Base-by-base conservation (phyloP, 495 filamentous ascomycete genomes). In the Xylaria venustula region DNA sequence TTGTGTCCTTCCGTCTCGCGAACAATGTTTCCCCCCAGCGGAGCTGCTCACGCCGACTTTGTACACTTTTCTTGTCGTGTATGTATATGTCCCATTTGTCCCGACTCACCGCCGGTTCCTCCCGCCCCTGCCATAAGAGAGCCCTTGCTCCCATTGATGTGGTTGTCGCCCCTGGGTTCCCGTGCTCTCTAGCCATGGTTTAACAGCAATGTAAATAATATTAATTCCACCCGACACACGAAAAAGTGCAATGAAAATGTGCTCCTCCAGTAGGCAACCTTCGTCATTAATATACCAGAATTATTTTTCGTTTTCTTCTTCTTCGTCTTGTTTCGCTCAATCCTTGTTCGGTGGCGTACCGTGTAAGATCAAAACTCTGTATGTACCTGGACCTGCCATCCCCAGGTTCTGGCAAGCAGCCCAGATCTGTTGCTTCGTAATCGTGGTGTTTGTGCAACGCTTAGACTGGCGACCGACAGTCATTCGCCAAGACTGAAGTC, bases 251-350 rank as follows among this genome's bases (percentile, higher is more conserved):
- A 44, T 22, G 55, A 28, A 42, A 42, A 7, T 12, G 30, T 40
- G 17, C 12, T 41, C 22, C 45, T 34, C 47, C 26, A 44, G 8
- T 45, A 52, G 37, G 19, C 37, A 60, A 52, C 15, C 57, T 60
- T 60, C 48, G 20, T 60, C 48, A 52, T 60, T 60, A 59, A 50
- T 46, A 59, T 59, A 59, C 46, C 45, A 59, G 48, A 60, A 60
- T 50, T 60, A 60, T 60, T 42, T 51, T 52, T 17, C 37, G 30
- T 11, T 34, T 34, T 11, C 11, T 11, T 11, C 5, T 34, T 34
- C 30, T 5, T 5, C 11, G 30, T 34, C 40, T 50, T 34, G 17
- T 34, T 36, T 23, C 23, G 15, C 37, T 32, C 32, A 26, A 32
- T 7, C 11, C 36, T 25, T 30, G 22, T 8, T 26, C 17, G 34